phyloP scores from a whole-genome alignment of 2,329 filamentous ascomycete species.

The Rutstroemia sp. region DNA sequence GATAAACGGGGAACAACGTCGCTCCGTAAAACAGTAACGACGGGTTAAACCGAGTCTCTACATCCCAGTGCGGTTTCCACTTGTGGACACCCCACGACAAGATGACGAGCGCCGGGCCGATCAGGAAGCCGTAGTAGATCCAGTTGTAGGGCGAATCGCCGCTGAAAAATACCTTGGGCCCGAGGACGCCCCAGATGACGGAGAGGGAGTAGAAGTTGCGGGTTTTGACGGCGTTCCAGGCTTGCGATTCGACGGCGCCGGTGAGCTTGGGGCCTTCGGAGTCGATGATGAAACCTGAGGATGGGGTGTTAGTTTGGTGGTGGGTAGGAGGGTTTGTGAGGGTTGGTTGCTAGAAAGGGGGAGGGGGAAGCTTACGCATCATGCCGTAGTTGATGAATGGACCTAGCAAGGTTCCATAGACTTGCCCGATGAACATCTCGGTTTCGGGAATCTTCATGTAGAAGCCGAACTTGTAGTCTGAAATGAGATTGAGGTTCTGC shows the following conservation, averaged over 20 bases:
- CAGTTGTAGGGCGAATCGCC: conserved; percentile 22
- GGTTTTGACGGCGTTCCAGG: conserved; percentile 29
- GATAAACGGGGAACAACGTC: conserved; percentile 24
- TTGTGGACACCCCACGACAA: conserved; percentile 23
- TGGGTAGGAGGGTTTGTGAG: no score
- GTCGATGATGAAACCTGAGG: conserved; percentile 9
- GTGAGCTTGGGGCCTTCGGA: conserved; percentile 15
- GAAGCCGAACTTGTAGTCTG: conserved; percentile 33
- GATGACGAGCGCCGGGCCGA: conserved; percentile 25
- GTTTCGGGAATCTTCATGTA: conserved; percentile 34
- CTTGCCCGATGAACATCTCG: conserved; percentile 31
- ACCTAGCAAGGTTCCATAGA: conserved; percentile 30
- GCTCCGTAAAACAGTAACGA: conserved; percentile 27
- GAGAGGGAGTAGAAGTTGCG: conserved; percentile 28
- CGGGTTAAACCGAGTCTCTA: conserved; percentile 26
- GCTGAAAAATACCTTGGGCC: conserved; percentile 28
- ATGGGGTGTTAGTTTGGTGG: not conserved
- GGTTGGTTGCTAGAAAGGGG: no score
- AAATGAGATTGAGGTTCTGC: conserved; percentile 30
- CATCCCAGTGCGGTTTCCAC: conserved; percentile 25
- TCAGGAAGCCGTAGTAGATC: conserved; percentile 28
- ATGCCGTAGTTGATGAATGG: conserved; percentile 29
- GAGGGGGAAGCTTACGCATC: conserved; percentile 20
- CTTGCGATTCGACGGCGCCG: conserved; percentile 17
- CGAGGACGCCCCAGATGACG: conserved; percentile 32